phyloP scores from a whole-genome alignment of 306 rosid species.

The Luffa acutangula region DNA sequence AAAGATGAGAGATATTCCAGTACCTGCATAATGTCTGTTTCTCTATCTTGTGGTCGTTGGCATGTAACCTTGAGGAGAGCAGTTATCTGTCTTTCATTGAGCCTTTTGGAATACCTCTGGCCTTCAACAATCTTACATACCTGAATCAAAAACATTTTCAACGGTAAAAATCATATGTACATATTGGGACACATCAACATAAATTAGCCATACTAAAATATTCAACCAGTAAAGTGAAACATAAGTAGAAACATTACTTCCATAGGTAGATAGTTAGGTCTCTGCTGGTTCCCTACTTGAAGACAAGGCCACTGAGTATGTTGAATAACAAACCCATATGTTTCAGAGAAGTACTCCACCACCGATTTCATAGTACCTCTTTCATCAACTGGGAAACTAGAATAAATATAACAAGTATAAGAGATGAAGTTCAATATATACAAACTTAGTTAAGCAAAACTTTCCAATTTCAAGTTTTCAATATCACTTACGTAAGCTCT shows the following conservation, averaged over 20 bases:
- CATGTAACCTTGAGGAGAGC: slow-evolving; percentile 84
- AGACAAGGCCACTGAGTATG: slow-evolving; percentile 95
- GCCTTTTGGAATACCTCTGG: slow-evolving; percentile 74
- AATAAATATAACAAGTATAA: slow-evolving; percentile 9
- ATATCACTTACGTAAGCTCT: slow-evolving; percentile 67
- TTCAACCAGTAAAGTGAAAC: not conserved
- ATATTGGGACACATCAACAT: not conserved
- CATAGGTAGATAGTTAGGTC: slow-evolving; percentile 93
- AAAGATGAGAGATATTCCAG: not conserved
- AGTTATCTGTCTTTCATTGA: slow-evolving; percentile 83
- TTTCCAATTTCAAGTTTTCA: not conserved
- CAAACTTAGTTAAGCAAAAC: not conserved
- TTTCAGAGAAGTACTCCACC: slow-evolving; percentile 79
- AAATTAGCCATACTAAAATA: not conserved
- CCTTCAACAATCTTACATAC: slow-evolving; percentile 98
- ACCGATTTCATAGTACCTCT: slow-evolving; percentile 89
- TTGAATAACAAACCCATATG: slow-evolving; percentile 76
- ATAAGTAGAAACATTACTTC: slow-evolving; percentile 35
- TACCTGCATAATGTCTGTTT: slow-evolving; percentile 74
- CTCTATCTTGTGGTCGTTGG: slow-evolving; percentile 89
- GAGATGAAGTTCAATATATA: not conserved
- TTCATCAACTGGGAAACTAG: slow-evolving; percentile 91
- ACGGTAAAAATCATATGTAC: not conserved
- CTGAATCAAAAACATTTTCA: slow-evolving; percentile 20
- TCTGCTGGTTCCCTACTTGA: slow-evolving; percentile 84